A percentile compares a stretch with the other conserved stretches of the same genome.
phyloP scores from a whole-genome alignment of 257 asterid species.

The Gardenia jasminoides region DNA sequence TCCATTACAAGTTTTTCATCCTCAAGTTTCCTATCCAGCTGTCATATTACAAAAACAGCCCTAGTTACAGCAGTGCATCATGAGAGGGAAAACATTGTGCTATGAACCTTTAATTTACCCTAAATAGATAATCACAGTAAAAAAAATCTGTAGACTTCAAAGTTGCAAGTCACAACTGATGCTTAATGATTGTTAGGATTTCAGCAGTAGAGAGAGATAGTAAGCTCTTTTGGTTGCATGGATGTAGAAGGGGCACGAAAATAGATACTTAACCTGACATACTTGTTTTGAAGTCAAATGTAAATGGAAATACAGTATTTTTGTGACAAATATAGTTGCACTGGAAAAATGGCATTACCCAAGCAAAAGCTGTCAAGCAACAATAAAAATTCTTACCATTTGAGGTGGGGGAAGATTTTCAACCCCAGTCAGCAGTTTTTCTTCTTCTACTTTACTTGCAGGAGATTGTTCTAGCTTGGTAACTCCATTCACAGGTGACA shows the following conservation, averaged over 20 bases:
- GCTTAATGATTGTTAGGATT: no score
- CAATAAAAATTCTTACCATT: conserved; percentile 34
- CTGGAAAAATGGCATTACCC: neutral
- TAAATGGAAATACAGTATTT: neutral
- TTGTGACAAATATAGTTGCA: neutral
- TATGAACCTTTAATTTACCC: neutral
- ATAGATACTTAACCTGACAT: neutral
- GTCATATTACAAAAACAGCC: conserved; percentile 20
- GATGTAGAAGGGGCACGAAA: neutral
- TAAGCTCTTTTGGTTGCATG: no score
- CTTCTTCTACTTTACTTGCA: conserved; percentile 30
- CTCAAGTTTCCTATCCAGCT: conserved; percentile 42
- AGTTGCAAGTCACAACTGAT: neutral
- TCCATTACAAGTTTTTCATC: conserved; percentile 35
- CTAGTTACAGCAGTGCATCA: conserved; percentile 5
- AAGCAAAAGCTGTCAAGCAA: neutral
- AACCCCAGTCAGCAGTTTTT: conserved; percentile 44
- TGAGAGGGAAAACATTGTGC: neutral
- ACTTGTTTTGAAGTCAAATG: neutral
- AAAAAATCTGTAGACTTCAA: neutral
- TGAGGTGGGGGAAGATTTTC: conserved; percentile 47
- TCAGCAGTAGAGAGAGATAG: no score
- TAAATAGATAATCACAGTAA: neutral
- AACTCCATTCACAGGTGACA: conserved; percentile 42
- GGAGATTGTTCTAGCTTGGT: conserved; percentile 44